These are phyloP conservation scores for Pontederia paniculata DNA, from an alignment of 176 grass and related monocot genomes.

Conservation along the genomic window DNA sequence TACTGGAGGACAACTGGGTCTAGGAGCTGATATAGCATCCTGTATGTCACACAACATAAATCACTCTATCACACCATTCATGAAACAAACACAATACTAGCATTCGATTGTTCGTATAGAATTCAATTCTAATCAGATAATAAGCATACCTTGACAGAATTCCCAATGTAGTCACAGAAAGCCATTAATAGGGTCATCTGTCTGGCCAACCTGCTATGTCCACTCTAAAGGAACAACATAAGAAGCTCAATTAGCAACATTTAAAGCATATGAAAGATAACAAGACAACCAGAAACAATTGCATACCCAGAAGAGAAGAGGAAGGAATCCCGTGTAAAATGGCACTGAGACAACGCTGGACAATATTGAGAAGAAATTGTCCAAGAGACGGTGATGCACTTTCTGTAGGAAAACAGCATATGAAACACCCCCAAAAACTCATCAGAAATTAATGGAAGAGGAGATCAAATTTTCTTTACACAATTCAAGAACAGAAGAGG, in stretches of 20 bases:
- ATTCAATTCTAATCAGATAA: not conserved
- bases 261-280: not conserved
- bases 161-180: conserved; percentile 91
- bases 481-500: conserved; percentile 3
- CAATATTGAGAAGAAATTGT: conserved; percentile 73
- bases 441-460: conserved; percentile 1
- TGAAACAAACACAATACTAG: not conserved
- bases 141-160: conserved; percentile 56
- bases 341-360: conserved; percentile 88
- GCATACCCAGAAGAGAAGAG: conserved; percentile 90
- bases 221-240: conserved; percentile 41
- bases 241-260: conserved; percentile 11
- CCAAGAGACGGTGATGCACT: conserved; percentile 47
- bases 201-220: conserved; percentile 73
- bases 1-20: conserved; percentile 84
- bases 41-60: conserved; percentile 12
- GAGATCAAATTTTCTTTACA: not conserved
- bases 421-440: conserved; percentile 11
- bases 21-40: conserved; percentile 79
- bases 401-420: conserved; percentile 44
- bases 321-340: conserved; percentile 95
- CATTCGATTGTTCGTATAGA: not conserved
- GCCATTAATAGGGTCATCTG: conserved; percentile 95
- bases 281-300: not conserved
- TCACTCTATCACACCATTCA: not conserved